Conservation (phyloP, 129 eudicot genomes). For the Flaveria trinervia region DNA sequence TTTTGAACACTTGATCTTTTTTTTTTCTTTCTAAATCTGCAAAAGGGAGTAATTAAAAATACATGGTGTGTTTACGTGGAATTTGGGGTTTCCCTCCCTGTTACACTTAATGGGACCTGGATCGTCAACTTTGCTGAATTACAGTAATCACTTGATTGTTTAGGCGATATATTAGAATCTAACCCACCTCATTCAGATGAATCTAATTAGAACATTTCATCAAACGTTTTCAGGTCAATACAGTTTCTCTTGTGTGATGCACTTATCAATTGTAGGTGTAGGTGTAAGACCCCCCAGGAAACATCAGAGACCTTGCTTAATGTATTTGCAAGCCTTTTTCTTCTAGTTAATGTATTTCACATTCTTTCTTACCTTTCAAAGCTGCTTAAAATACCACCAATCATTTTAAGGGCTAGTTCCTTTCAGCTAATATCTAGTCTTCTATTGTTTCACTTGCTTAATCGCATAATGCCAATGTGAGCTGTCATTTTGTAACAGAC, state of each 20-base stretch:
- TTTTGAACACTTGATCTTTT: neutral
- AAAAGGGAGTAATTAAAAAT: neutral
- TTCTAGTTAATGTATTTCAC: neutral
- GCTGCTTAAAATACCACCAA: neutral
- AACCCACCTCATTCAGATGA: neutral
- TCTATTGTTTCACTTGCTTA: slow-evolving; percentile 5
- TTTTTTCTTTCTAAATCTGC: neutral
- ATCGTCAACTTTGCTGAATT: neutral
- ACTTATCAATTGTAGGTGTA: slow-evolving; percentile 8
- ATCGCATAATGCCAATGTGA: slow-evolving; percentile 2
- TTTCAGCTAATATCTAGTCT: neutral
- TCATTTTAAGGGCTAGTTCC: neutral
- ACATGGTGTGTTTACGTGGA: neutral
- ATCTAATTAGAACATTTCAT: neutral
- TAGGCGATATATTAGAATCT: neutral
- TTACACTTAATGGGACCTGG: slow-evolving; percentile 1
- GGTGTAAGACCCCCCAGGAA: slow-evolving; percentile 1
- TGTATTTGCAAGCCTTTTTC: too few relatives aligned
- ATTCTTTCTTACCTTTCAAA: slow-evolving; percentile 3
- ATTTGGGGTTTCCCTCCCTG: neutral
- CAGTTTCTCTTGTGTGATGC: slow-evolving; percentile 5
- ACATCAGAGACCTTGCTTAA: too few relatives aligned
- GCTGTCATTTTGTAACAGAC: slow-evolving; percentile 28
- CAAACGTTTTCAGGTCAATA: neutral
- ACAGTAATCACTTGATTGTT: neutral